Conservation (phyloP, 257 asterid genomes). For the Gentiana macrophylla region DNA sequence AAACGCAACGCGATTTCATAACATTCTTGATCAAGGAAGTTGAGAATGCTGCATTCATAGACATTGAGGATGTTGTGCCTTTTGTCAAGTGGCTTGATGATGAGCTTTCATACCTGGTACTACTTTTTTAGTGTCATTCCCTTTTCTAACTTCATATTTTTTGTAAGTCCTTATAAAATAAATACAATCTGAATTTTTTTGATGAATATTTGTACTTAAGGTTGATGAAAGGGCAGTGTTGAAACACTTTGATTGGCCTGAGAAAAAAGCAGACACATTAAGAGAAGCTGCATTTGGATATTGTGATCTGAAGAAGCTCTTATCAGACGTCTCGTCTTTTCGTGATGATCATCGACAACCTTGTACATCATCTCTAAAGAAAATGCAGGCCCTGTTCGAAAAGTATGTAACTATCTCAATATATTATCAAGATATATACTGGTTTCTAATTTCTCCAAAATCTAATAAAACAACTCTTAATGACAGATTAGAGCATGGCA, state of each 20-base stretch:
- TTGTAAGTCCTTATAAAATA: too few relatives aligned
- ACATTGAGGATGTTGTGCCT: conserved; percentile 86
- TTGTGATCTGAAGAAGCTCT: conserved; percentile 82
- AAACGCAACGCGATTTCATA: conserved; percentile 91
- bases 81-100: conserved; percentile 99
- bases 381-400: conserved; percentile 86
- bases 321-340: conserved; percentile 60
- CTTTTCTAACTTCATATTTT: too few relatives aligned
- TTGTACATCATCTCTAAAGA: conserved; percentile 73
- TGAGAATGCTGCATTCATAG: conserved; percentile 69
- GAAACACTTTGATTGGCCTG: conserved; percentile 98
- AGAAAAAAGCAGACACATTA: conserved; percentile 84
- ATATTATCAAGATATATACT: neutral
- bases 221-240: conserved; percentile 99
- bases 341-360: conserved; percentile 71
- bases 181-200: neutral
- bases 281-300: conserved; percentile 99
- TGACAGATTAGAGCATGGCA: conserved; percentile 79
- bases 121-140: neutral
- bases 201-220: conserved; percentile 24
- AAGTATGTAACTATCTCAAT: conserved; percentile 31
- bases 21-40: conserved; percentile 86
- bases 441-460: too few relatives aligned
- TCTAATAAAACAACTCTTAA: neutral
- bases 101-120: conserved; percentile 87